Evolutionary conservation across 345 rosid genomes (phyloP), one percentile per base, ranked within the genome.

Genomic region (Hibiscus syriacus): DNA sequence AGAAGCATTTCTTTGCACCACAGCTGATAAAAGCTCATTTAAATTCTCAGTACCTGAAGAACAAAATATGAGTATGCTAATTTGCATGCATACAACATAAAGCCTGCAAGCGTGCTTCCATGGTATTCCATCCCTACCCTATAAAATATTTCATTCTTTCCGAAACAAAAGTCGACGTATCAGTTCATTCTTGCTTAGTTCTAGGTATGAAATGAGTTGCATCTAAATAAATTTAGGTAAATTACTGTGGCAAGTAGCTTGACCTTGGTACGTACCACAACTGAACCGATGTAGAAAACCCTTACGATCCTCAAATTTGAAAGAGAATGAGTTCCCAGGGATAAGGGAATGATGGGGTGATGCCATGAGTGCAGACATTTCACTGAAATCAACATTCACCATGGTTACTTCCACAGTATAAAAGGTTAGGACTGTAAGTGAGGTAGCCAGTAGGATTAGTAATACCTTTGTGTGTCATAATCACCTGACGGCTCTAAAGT

Each of bases 201-300:
- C 41, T 19, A 64, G 17, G 4, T 8, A 50, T 17, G 69, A 55
- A 53, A 69, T 34, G 36, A 45, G 5, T 34, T 26, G 20, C 20
- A 39, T 48, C 29, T 41, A 64, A 56, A 2, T 12, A 39, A 48
- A 27, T 9, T 32, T 66, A 70, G 57, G 16, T 48, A n/a, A 55
- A 26, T 23, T 32, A 25, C 29, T 17, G 56, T 26, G 7, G 60
- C 22, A 66, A 32, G 32, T 5, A 53, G 55, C 36, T 52, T 36
- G 34, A 23, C 12, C 27, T 27, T 10, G 70, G 56, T 46, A 85
- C 90, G 39, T 80, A 89, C 96, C 81, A 58, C 74, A 86, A 69
- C 82, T 93, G 68, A 95, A 74, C 64, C 92, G 88, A 85, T 95
- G 99, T 23, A 95, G 83, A 70, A 84, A 94, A 39, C 99, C 97